Conservation (phyloP, 306 rosid species). For the Rosa chinensis region DNA sequence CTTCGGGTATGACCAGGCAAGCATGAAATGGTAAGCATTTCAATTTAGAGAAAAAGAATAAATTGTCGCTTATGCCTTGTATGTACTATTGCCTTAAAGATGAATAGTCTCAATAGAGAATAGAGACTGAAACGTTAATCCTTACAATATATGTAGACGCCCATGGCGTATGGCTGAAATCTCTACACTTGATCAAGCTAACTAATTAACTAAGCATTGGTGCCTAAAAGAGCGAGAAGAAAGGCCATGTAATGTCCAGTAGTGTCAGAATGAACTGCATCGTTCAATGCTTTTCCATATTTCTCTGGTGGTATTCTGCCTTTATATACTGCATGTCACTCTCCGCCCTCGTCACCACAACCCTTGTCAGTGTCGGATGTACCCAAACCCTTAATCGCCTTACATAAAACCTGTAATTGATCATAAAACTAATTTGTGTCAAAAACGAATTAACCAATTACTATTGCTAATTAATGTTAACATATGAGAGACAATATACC, state of each 20-base stretch:
- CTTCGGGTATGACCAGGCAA: too few species aligned
- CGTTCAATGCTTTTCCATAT: conserved; percentile 56
- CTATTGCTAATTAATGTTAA: too few species aligned
- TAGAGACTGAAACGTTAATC: too few species aligned
- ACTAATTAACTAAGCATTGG: conserved; percentile 28
- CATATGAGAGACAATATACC: conserved; percentile 37
- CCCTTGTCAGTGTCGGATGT: conserved; percentile 58
- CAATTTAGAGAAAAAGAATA: too few species aligned
- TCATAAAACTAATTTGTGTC: too few species aligned
- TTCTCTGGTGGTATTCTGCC: conserved; percentile 56
- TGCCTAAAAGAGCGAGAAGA: conserved; percentile 69
- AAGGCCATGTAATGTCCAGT: conserved; percentile 67
- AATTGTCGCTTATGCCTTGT: too few species aligned
- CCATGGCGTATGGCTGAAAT: not conserved
- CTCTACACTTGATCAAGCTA: not conserved
- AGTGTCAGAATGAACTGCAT: conserved; percentile 82
- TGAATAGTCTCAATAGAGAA: too few species aligned
- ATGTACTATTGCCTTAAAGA: too few species aligned
- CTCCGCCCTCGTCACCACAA: conserved; percentile 70
- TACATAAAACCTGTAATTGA: conserved; percentile 47
- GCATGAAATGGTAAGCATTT: too few species aligned
- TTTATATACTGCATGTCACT: conserved; percentile 70
- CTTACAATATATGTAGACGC: too few species aligned
- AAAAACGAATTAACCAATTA: too few species aligned
- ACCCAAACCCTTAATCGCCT: conserved; percentile 82